Evolutionary conservation across 768 basidiomycete genomes (phyloP), one percentile per base, ranked within the genome.

Genomic region (Leucosporidium yakuticum): DNA sequence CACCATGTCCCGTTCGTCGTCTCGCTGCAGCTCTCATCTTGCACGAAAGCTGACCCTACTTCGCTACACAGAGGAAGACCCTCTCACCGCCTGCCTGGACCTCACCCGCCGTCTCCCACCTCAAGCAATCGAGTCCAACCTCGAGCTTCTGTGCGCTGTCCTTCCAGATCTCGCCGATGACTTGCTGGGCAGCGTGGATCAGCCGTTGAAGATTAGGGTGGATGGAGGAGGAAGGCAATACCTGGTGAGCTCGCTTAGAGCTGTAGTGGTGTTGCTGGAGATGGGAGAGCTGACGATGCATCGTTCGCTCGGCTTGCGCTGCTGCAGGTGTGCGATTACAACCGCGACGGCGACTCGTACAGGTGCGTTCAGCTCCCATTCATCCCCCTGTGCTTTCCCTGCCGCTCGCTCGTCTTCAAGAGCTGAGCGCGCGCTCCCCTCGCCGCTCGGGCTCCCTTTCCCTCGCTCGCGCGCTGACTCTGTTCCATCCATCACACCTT

Each of bases 41-140:
- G 8, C 11, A 44, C 6, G 11, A 44, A 2, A 44, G 39, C 39
- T 44, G 39, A 44, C 14, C 39, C 39, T 44, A 44, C 6, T 44
- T 15, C 14, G 39, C 39, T 44, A 44, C 39, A 44, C 39, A 20
- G 39, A 47, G 4, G 71, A 61, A 29, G 58, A 68, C 12, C 20
- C 65, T 4, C 63, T 72, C 4, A 57, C 62, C 11, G 55, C 68
- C 21, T 34, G 56, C 12, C 87, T 98, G 50, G 95, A 98, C 81
- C 85, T 97, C 58, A 89, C 94, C 85, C 86, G 96, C 63, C 88
- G 96, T 21, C 84, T 98, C n/a, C 96, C 96, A 12, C 95, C 96
- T 4, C 89, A 87, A 12, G 82, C 86, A 25, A 88, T 93, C 56
- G 88, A 92, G 76, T 85, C 89, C 77, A 98, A 95, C 80, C 86